Conservation (phyloP, 805 yeast species). For the Torulaspora franciscae region DNA sequence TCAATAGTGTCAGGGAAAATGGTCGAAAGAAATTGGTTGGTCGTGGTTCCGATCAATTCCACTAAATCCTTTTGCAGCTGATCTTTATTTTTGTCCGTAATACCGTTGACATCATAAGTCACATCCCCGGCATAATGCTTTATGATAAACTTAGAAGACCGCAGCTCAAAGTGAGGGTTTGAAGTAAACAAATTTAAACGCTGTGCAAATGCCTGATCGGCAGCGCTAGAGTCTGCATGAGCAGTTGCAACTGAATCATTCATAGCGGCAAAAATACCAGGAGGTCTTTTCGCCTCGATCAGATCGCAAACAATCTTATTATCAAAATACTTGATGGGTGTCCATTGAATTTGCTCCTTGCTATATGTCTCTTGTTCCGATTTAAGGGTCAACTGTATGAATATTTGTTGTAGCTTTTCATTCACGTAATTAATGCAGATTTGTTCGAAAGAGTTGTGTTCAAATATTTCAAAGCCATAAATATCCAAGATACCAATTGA, state of each 20-base stretch:
- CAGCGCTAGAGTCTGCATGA: conserved; percentile 94
- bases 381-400: conserved; percentile 89
- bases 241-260: conserved; percentile 98
- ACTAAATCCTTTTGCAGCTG: conserved; percentile 83
- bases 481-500: conserved; percentile 93
- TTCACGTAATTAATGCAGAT: conserved; percentile 93
- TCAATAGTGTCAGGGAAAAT: conserved; percentile 65
- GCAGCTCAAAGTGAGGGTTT: conserved; percentile 83
- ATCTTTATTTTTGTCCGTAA: conserved; percentile 97
- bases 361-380: conserved; percentile 98
- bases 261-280: conserved; percentile 92
- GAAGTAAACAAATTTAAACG: conserved; percentile 76
- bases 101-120: conserved; percentile 77
- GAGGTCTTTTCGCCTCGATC: conserved; percentile 90
- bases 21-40: conserved; percentile 53
- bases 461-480: conserved; percentile 94
- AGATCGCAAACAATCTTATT: conserved; percentile 95
- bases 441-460: conserved; percentile 92
- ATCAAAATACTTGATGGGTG: conserved; percentile 93
- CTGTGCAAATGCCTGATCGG: conserved; percentile 93
- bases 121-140: conserved; percentile 99
- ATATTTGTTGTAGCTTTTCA: conserved; percentile 93
- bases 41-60: conserved; percentile 69
- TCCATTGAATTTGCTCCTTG: conserved; percentile 93
- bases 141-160: conserved; percentile 80